Evolutionary conservation across 129 eudicot genomes (phyloP), one percentile per base, ranked within the genome.

Genomic region (Solidago caesia): DNA sequence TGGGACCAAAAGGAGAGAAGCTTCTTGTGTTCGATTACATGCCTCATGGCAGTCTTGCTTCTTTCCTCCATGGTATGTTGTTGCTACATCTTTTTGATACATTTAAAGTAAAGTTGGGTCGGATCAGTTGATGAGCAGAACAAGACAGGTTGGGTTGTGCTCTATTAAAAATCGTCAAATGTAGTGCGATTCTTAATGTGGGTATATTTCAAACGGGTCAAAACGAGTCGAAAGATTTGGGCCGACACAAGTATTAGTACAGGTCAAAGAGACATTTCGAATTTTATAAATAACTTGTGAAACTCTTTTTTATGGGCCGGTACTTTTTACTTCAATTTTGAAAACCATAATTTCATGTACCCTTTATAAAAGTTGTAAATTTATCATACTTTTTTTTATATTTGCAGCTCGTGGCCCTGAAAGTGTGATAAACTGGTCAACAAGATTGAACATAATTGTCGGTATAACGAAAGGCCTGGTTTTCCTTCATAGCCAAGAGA

Each of bases 1-100:
- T 95, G 82, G 97, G 99, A 12, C 97, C 99, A 0, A 95, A 91
- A 79, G 99, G 96, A 11, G 99, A 95, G 81, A 95, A 88, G 94
- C 96, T 95, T 77, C 97, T 95, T 4, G 99, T 91, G 52, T 95
- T 85, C 29, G 97, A 95, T 91, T 91, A 88, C 75, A 77, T 88
- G 92, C 77, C 89, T 41, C 90, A 87, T 76, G 99, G 99, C 55
- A 95, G 97, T 65, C 92, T 95, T 49, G 89, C 99, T 47, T 85
- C 97, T 47, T 95, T 81, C 84, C 96, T 95, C 57, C 99, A 95
- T 80, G 97, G 99, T 95, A 87, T 76, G 84, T 42, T 41, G n/a
- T 44, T 3, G 15, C 47, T 16, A 3, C 25, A 77, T 11, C 47
- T 63, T 60, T 51, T 64, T 53, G 53, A 57, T 48, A 4, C 52